phyloP scores from a whole-genome alignment of 2,329 filamentous ascomycete genomes.

The Macrophomina phaseolina region DNA sequence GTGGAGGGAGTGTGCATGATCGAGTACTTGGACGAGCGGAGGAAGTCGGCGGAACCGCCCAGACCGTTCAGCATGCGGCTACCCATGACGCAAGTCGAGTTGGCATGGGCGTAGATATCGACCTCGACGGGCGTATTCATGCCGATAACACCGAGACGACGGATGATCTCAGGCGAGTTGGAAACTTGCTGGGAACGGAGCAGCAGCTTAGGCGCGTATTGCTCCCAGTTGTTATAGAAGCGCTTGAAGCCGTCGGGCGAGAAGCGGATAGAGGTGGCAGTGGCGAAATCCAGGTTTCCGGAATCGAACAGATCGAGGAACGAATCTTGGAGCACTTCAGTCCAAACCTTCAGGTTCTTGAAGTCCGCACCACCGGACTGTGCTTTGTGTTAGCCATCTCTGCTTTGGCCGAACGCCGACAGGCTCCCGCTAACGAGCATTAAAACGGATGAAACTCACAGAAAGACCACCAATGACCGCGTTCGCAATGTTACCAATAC shows the following conservation, averaged over 20 bases:
- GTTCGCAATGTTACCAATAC: slow-evolving; percentile 93
- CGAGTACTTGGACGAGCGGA: slow-evolving; percentile 78
- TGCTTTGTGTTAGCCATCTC: slow-evolving; percentile 19
- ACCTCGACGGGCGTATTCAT: slow-evolving; percentile 97
- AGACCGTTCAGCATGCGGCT: slow-evolving; percentile 86
- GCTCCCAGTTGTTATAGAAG: slow-evolving; percentile 86
- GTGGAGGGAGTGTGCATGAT: slow-evolving; percentile 94
- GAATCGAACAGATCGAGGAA: slow-evolving; percentile 93
- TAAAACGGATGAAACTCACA: slow-evolving; percentile 33
- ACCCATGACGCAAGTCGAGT: slow-evolving; percentile 88
- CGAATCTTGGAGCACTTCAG: slow-evolving; percentile 89
- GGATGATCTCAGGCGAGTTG: slow-evolving; percentile 90
- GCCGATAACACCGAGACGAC: slow-evolving; percentile 83
- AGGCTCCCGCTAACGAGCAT: no score
- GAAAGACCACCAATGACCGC: slow-evolving; percentile 85
- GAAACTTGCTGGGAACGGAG: slow-evolving; percentile 87
- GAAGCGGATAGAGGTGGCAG: slow-evolving; percentile 88
- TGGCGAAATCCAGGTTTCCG: slow-evolving; percentile 86
- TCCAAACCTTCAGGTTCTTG: slow-evolving; percentile 89
- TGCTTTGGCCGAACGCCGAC: not conserved
- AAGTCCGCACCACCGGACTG: slow-evolving; percentile 74
- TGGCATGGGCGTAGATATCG: slow-evolving; percentile 93
- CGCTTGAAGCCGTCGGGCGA: slow-evolving; percentile 88
- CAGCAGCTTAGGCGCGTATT: slow-evolving; percentile 80
- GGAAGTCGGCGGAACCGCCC: slow-evolving; percentile 81